These are phyloP conservation scores for Saturnispora sekii DNA, from an alignment of 805 yeast species.

Conservation along the genomic window DNA sequence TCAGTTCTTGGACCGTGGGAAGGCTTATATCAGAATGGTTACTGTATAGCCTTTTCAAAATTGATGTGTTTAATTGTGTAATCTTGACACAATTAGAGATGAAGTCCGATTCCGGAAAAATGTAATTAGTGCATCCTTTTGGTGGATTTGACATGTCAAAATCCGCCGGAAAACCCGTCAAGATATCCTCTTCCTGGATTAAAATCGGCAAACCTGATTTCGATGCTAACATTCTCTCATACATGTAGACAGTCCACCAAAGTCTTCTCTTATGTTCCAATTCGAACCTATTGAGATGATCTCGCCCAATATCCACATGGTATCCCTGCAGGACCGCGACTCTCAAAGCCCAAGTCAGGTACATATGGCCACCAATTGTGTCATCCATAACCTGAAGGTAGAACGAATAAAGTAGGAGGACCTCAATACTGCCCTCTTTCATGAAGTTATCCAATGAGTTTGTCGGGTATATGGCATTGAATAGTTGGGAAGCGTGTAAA, in stretches of 20 bases:
- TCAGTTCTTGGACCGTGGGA: conserved; percentile 60
- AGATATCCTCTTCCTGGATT: conserved; percentile 72
- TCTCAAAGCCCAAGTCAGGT: conserved; percentile 66
- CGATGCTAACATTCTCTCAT: conserved; percentile 64
- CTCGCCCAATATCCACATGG: conserved; percentile 77
- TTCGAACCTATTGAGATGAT: conserved; percentile 40
- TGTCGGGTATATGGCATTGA: conserved; percentile 69
- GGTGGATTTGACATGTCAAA: conserved; percentile 59
- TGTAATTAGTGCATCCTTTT: conserved; percentile 49
- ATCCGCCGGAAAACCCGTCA: conserved; percentile 66
- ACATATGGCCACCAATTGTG: conserved; percentile 71
- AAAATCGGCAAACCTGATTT: conserved; percentile 75
- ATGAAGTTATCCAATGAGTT: conserved; percentile 62
- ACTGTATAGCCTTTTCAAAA: conserved; percentile 59
- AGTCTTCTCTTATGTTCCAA: conserved; percentile 38
- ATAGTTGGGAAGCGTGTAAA: conserved; percentile 68
- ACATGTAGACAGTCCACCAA: conserved; percentile 34
- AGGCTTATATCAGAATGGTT: conserved; percentile 71
- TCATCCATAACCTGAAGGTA: conserved; percentile 79
- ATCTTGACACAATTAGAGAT: conserved; percentile 69
- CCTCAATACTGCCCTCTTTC: conserved; percentile 74
- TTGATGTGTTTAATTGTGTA: conserved; percentile 69
- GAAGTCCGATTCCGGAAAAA: conserved; percentile 71
- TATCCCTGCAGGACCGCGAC: conserved; percentile 65
- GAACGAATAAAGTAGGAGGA: conserved; percentile 63